Evolutionary conservation across 108 stramenopile species (phyloP).

Genomic region (Chaetoceros muelleri): DNA sequence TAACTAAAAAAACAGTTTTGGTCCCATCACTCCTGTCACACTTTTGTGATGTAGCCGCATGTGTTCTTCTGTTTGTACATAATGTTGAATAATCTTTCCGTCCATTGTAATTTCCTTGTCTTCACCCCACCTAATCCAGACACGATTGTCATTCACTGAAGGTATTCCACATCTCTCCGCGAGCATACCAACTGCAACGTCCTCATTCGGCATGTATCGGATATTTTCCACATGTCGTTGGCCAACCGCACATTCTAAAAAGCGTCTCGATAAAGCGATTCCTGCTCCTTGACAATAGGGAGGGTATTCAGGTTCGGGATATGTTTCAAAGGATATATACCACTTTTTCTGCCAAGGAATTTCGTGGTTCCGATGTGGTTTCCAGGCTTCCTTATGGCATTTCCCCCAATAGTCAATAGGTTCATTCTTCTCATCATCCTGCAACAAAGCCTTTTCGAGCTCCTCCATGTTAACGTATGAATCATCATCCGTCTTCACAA

Average conservation of each 20-base stretch:
- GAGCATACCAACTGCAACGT: not conserved
- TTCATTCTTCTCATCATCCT: not conserved
- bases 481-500: slow-evolving; percentile 19
- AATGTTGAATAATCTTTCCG: not conserved
- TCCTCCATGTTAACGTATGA: slow-evolving; percentile 6
- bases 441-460: slow-evolving; percentile 1
- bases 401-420: not conserved
- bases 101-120: not conserved
- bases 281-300: not conserved
- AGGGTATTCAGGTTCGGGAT: not conserved
- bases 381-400: not conserved
- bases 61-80: not conserved
- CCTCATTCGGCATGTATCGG: not conserved
- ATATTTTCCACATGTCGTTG: not conserved
- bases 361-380: not conserved
- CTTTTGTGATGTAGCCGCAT: not conserved
- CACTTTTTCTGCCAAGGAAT: not conserved
- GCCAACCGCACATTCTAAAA: not conserved
- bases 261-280: not conserved
- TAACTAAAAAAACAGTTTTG: no score
- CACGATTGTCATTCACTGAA: not conserved
- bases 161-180: not conserved
- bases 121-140: not conserved
- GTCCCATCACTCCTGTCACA: not conserved
- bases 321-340: not conserved